These are phyloP conservation scores for Glycine soja DNA, from an alignment of 306 rosid species.

Conservation along the genomic window DNA sequence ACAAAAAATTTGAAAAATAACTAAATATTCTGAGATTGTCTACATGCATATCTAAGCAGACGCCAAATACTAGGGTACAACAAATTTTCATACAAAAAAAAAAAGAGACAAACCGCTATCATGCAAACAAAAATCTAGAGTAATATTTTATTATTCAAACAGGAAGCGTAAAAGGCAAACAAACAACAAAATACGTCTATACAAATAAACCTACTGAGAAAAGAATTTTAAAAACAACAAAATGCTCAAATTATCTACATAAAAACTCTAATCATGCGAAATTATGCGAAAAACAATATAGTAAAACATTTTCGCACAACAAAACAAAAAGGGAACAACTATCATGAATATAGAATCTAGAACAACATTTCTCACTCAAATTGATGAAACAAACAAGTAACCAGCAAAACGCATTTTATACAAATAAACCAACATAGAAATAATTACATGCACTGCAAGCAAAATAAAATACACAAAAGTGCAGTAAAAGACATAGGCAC, in stretches of 20 bases:
- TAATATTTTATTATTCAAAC: neutral
- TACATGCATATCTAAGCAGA: neutral
- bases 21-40: neutral
- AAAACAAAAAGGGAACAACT: neutral
- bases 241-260: neutral
- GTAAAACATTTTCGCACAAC: neutral
- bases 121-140: neutral
- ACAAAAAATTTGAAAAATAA: neutral
- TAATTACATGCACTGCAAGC: conserved; percentile 35
- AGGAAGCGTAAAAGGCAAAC: neutral
- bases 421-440: neutral
- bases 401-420: neutral
- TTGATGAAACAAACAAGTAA: neutral
- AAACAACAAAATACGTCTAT: neutral
- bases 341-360: neutral
- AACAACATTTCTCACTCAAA: neutral
- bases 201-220: too few relatives aligned
- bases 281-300: too few relatives aligned
- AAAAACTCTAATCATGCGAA: too few relatives aligned
- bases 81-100: neutral
- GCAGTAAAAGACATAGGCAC: neutral
- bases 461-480: neutral
- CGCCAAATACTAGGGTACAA: too few relatives aligned
- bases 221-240: neutral
- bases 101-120: neutral